Evolutionary conservation across 2,329 filamentous ascomycete genomes (phyloP), one percentile per base, ranked within the genome.

Genomic region (Aureobasidium musti): DNA sequence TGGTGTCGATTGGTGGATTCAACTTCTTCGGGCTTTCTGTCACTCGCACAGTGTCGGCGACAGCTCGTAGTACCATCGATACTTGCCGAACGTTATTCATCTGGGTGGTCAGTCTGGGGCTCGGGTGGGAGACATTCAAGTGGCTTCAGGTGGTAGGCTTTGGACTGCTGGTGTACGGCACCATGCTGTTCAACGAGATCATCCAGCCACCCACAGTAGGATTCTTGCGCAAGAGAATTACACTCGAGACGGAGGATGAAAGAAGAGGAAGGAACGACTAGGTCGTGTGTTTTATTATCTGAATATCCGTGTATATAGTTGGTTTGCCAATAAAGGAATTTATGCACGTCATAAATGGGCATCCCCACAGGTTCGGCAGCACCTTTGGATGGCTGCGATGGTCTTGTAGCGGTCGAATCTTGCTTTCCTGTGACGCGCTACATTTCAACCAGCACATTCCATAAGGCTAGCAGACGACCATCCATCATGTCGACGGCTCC

Each of bases 1-100:
- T 99, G 95, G 85, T 99, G 71, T 96, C 92, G 74, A 99, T 99
- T 73, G 94, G 92, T 70, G 93, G 94, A 64, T 99, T 98, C 86
- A 99, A 99, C 81, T 99, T 96, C 82, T 99, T 99, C 78, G 95
- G 95, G 8, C 86, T 99, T 11, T 95, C 91, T 0, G 94, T 99
- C 10, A 99, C 95, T 0, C 87, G 91, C 68, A 88, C 81, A 69
- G 92, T 99, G 71, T 96, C 91, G 69, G 95, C 95, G 13, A 99
- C 95, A 0, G 92, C 94, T 1, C 88, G 95, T 68, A 96, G 92
- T 37, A 98, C 94, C 37, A 98, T 99, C 73, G 95, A 99, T 78
- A 99, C 95, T 0, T 98, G 93, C 82, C 88, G 94, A 47, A 99
- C 95, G 0, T 86, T 99, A 1, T 98, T 99, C 80, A 98, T 99